Base-by-base conservation (phyloP, 495 filamentous ascomycete genomes). In the Penicillium fimorum region DNA sequence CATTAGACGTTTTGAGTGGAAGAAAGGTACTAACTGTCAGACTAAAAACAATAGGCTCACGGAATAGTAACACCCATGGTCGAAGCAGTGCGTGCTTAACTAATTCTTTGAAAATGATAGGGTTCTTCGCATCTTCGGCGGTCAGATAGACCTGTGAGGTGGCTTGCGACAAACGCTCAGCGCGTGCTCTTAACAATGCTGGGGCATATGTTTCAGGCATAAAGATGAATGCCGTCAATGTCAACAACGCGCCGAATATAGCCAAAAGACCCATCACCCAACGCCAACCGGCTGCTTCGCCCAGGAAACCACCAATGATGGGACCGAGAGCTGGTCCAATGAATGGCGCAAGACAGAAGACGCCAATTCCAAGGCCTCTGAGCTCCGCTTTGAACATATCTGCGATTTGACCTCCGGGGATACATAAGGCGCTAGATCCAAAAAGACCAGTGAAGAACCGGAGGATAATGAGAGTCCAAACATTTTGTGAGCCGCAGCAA, bases 401-500 rank as follows among this genome's bases (percentile, higher is more conserved):
- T n/a, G 86, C 82, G 55, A 89, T 86, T 35, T 87, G 78, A 38
- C 85, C 85, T 20, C 85, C 85, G 5, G 82, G 73, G 68, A 87
- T 88, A 13, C 84, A 85, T 43, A 89, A 52, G 1, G 85, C 79
- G 1, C 83, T 84, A 3, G 82, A 81, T 20, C 88, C 88, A 63
- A 89, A 87, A 10, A 84, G 77, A 17, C 88, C 85, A 13, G 83
- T 84, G 47, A 90, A 82, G 74, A 90, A 89, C 20, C 88, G 83
- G 13, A 90, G 76, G 54, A 90, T 78, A 45, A 89, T 66, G 10
- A 91, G 69, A 0, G 83, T 79, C 58, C 80, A 65, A 32, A 84
- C 79, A 58, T 87, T 88, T 42, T 80, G 71, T 1, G 83, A 66
- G 5, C 79, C 77, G 1, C 82, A 79, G 24, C 79, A 79, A 8